Base-by-base conservation (phyloP, 352 stramenopile species). In the Pythium oligandrum region DNA sequence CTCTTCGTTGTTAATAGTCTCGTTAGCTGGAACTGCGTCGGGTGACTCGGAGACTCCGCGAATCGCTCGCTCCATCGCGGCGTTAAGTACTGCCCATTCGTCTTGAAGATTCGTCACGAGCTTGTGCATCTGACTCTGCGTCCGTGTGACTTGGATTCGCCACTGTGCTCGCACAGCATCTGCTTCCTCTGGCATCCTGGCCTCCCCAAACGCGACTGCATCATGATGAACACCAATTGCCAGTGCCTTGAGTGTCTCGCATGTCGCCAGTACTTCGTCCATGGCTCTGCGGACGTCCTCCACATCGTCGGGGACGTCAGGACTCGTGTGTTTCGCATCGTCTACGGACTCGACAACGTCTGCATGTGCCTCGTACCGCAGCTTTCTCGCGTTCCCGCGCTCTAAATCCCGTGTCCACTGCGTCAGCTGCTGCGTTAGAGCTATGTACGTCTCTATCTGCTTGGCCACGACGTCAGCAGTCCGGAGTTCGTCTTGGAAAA, bases 181-280 rank as follows among this genome's bases (percentile, higher is more conserved):
- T 26, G 44, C 30, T 12, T 63, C 17, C 17, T 26, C 17, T 26
- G 17, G 17, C 17, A 0, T 26, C 17, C 17, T 26, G 17, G 17
- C 17, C 17, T 26, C 17, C 17, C 17, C 40, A 9, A 32, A n/a
- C 5, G 57, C 42, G 0, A 57, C 10, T 31, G 77, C 55, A 11
- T 81, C 75, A 4, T 84, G 57, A 31, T 86, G 73, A 35, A 67
- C 64, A 9, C 63, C 65, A 30, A 72, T 60, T 10, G 71, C 53
- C 39, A 89, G 44, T n/a, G 68, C 64, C 46, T 55, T 67, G 3
- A 89, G 57, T 5, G 78, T 89, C 53, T 87, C 76, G 30, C 74
- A 75, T 9, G 59, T 63, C 9, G 64, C 66, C 9, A 75, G 70
- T 0, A 87, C 55, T 11, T 66, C 53, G 1, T 33, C 7, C 3